Percentiles rank a stretch among this genome's conserved stretches.
Evolutionary conservation across 1,284 basidiomycete genomes (phyloP).

Genomic region (Leccinum pachyderme): DNA sequence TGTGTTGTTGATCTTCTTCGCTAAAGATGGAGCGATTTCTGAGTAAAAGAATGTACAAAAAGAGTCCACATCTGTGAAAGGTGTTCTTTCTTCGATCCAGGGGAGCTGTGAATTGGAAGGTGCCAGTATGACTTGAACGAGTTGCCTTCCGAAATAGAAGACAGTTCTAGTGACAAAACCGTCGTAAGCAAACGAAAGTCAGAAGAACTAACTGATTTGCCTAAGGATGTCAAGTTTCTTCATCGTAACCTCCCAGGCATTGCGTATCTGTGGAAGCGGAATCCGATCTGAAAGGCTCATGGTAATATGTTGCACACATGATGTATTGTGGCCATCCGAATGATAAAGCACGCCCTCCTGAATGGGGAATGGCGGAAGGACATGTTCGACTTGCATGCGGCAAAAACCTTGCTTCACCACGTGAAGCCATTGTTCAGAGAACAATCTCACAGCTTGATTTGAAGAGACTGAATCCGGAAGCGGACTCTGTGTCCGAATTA

Average conservation of each 20-base stretch:
- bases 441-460: conserved; percentile 19
- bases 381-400: conserved; percentile 28
- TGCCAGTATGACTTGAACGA: conserved; percentile 43
- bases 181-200: conserved; percentile 1
- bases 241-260: conserved; percentile 39
- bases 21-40: conserved; percentile 30
- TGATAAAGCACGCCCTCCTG: conserved; percentile 50
- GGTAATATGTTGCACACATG: conserved; percentile 50
- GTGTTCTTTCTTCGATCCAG: conserved; percentile 27
- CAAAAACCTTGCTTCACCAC: conserved; percentile 30
- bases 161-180: conserved; percentile 37
- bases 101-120: conserved; percentile 23
- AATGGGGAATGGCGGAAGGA: conserved; percentile 47
- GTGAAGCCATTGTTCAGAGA: conserved; percentile 31
- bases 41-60: conserved; percentile 37
- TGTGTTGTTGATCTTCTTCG: conserved; percentile 38
- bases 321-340: conserved; percentile 37
- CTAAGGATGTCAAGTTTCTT: conserved; percentile 40
- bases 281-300: conserved; percentile 29
- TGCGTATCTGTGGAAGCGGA: conserved; percentile 27
- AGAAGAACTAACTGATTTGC: conserved; percentile 27
- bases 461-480: background rate
- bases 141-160: conserved; percentile 41
- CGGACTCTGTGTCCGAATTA: conserved; percentile 17
- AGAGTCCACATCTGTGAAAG: conserved; percentile 10